phyloP scores from a whole-genome alignment of 192 early-diverging fungal species.

The Backusella mclennaniae region DNA sequence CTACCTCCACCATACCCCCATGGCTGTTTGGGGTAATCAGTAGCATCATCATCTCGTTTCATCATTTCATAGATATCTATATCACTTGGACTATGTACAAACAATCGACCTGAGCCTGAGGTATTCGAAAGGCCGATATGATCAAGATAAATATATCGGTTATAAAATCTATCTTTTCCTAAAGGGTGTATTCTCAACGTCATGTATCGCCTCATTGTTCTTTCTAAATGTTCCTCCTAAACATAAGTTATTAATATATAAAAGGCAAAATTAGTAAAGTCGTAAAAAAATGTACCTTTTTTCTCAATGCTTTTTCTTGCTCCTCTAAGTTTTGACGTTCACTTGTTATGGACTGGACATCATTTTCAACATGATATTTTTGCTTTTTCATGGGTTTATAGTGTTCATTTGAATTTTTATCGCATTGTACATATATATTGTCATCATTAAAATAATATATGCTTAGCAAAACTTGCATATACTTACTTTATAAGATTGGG shows the following conservation, averaged over 20 bases:
- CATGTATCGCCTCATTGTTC: slow-evolving; percentile 57
- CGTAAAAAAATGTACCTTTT: slow-evolving; percentile 16
- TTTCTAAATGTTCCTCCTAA: slow-evolving; percentile 66
- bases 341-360: not conserved
- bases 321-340: slow-evolving; percentile 51
- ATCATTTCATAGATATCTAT: slow-evolving; percentile 52
- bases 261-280: too few species aligned
- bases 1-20: slow-evolving; percentile 27
- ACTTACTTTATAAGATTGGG: slow-evolving; percentile 33
- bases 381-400: slow-evolving; percentile 45
- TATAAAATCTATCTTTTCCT: slow-evolving; percentile 81
- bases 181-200: slow-evolving; percentile 68
- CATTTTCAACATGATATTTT: slow-evolving; percentile 37
- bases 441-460: not conserved
- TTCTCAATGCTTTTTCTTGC: slow-evolving; percentile 46
- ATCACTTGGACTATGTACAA: slow-evolving; percentile 49
- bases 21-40: not conserved
- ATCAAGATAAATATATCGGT: slow-evolving; percentile 90
- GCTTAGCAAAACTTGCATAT: not conserved
- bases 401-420: slow-evolving; percentile 36
- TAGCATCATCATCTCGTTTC: slow-evolving; percentile 21
- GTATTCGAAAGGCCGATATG: slow-evolving; percentile 54
- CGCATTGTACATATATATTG: not conserved
- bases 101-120: slow-evolving; percentile 53
- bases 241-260: not conserved